Base-by-base conservation (phyloP, 768 basidiomycete genomes). In the Suillus subaureus region DNA sequence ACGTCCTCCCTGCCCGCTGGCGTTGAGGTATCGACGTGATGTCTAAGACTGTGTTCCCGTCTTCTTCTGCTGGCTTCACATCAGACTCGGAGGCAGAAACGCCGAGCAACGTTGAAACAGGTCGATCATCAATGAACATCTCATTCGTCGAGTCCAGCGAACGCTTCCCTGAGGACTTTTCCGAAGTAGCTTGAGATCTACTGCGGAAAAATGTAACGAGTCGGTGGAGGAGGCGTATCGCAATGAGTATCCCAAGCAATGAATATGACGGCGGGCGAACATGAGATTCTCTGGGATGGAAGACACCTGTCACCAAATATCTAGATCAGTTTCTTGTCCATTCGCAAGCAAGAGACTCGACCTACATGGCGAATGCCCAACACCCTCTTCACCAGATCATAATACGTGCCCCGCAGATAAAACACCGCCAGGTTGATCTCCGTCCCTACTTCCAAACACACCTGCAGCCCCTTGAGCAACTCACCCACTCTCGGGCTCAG, bases 381-480 rank as follows among this genome's bases (percentile, higher is more conserved):
- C 6, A 92, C 28, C 67, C 94, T 82, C 74, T 88, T 90, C 58
- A 82, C 76, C 21, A 92, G 71, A 72, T 89, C 87, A 75, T 96
- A 91, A 73, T 94, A 94, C n/a, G 83, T 83, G 8, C 94, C 94
- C 61, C 80, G 82, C 43, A 95, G 75, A 77, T 95, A 95, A 76
- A 96, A 96, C 43, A 89, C 66, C 1, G 92, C 92, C 2, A 96
- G 82, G 72, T 96, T 94, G 58, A 91, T 74, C 70, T 96, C 93
- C 3, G 85, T 78, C 8, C 82, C 75, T 16, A 88, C 73, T 63
- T 89, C 87, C n/a, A 93, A 67, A 7, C 78, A 72, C 1, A 70
- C 66, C n/a, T 90, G 87, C 31, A 91, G 57, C 28, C 67, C 69
- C 15, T 74, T 76, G 4, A 83, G 64, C 6, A 71, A 11, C 2